phyloP scores from a whole-genome alignment of 306 rosid species.

The Quercus cerris region DNA sequence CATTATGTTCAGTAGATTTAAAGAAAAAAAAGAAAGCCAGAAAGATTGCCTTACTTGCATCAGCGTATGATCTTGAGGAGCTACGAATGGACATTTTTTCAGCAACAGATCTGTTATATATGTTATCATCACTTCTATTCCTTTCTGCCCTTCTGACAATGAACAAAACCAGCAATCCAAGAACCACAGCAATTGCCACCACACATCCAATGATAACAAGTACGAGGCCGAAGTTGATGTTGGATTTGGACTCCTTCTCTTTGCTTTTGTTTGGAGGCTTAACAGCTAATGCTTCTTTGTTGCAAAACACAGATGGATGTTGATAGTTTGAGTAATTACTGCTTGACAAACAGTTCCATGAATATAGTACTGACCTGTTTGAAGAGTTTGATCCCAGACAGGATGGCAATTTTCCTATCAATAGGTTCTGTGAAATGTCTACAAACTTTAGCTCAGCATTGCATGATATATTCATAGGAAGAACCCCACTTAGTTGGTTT shows the following conservation, averaged over 20 bases:
- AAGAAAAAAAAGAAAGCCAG: neutral
- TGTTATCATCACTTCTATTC: conserved; percentile 20
- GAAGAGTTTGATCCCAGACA: conserved; percentile 57
- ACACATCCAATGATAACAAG: conserved; percentile 57
- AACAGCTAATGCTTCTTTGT: conserved; percentile 56
- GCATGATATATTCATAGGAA: conserved; percentile 49
- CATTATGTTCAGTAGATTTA: neutral
- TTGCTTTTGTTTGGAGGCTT: conserved; percentile 40
- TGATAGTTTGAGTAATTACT: conserved; percentile 31
- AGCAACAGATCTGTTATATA: conserved; percentile 28
- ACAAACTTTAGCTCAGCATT: conserved; percentile 43
- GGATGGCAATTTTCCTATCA: conserved; percentile 65
- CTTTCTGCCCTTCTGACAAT: conserved; percentile 35
- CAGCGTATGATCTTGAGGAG: conserved; percentile 33
- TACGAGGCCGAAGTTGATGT: conserved; percentile 35
- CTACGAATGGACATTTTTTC: conserved; percentile 34
- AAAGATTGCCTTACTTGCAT: conserved; percentile 51
- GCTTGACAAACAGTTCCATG: conserved; percentile 71
- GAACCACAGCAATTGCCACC: conserved; percentile 38
- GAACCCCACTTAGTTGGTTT: conserved; percentile 62
- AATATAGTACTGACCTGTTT: conserved; percentile 44
- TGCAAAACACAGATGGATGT: conserved; percentile 46
- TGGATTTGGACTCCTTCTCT: conserved; percentile 26
- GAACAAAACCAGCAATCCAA: conserved; percentile 41
- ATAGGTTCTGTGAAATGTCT: conserved; percentile 69